Evolutionary conservation across 2,329 filamentous ascomycete species (phyloP).

Genomic region (Nemania serpens): DNA sequence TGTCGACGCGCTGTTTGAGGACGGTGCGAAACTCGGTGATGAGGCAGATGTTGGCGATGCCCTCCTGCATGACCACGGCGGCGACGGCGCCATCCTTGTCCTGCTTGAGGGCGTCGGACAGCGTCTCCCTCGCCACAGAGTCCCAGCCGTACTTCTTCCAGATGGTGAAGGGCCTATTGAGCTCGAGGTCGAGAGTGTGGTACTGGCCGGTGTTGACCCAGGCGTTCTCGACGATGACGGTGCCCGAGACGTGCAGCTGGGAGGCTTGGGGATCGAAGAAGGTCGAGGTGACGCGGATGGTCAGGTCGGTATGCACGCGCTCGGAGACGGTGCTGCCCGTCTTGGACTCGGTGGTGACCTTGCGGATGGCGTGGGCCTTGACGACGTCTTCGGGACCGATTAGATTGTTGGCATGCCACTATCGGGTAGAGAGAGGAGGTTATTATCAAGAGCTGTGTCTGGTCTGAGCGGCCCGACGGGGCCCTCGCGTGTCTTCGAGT

Average conservation of each 20-base stretch:
- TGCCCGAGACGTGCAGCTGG: constrained; percentile 60
- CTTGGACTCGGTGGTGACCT: constrained; percentile 53
- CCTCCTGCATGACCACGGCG: constrained; percentile 93
- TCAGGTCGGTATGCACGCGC: constrained; percentile 62
- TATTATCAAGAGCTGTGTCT: too few species aligned
- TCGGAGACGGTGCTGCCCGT: constrained; percentile 54
- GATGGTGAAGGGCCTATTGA: constrained; percentile 84
- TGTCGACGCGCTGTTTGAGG: constrained; percentile 71
- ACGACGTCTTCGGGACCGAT: constrained; percentile 59
- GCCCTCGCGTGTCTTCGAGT: background rate
- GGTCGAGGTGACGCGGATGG: constrained; percentile 60
- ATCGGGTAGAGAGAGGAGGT: constrained; percentile 1
- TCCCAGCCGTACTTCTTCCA: constrained; percentile 91
- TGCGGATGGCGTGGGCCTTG: constrained; percentile 60
- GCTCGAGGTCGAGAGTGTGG: constrained; percentile 76
- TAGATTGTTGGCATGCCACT: constrained; percentile 67
- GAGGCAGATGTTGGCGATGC: constrained; percentile 79
- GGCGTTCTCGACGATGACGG: constrained; percentile 57
- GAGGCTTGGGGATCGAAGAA: constrained; percentile 63
- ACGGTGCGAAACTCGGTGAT: constrained; percentile 82
- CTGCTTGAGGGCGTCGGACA: constrained; percentile 78
- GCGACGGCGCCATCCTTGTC: constrained; percentile 82
- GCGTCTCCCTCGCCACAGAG: constrained; percentile 77
- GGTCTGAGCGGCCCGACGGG: background rate
- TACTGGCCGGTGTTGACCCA: constrained; percentile 59